Evolutionary conservation across 306 rosid species (phyloP), one percentile per base, ranked within the genome.

Genomic region (Mimosa pudica): DNA sequence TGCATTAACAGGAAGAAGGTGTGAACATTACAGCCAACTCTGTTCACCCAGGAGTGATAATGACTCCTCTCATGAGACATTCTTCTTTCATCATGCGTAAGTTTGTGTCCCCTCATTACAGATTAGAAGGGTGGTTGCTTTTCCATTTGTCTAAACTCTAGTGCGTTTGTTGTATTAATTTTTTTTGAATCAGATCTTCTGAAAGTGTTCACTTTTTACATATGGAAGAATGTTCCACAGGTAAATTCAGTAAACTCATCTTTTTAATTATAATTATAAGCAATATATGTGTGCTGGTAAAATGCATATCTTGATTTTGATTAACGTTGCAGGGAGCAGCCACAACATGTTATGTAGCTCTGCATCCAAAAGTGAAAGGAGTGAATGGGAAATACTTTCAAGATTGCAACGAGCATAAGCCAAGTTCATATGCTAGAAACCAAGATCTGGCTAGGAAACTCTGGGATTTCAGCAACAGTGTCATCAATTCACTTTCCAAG

Each of bases 41-140:
- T 0, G 96, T 93, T 58, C 99, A 95, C 81, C 99, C 99, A 2
- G 98, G 98, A 73, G 65, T 91, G 49, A 93, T 95, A 66, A 91
- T 91, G 97, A 95, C 98, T 30, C 98, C 99, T 66, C 96, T 95
- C 9, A 93, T 95, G 98, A 88, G 98, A 85, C 90, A 95, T 75
- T 93, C 99, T 44, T 47, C 91, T 12, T 8, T 91, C 20, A 69
- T 88, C 0, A 93, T 95, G 96, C 82, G 99, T 95, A 88, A 14
- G 97, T 77, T 8, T 7, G 32, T 38, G 11, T 75, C n/a, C 24
- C 32, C 73, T 36, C 2, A 42, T 52, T 6, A 18, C 33, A 8
- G 0, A 14, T 30, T 2, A 60, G 17, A 68, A 6, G 32, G 66
- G 46, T 35, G 13, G 7, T 13, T 63, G n/a, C 32, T 36, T n/a